Percentiles rank a stretch among this genome's conserved stretches.
Conservation (phyloP, 768 basidiomycete genomes). For the Calocybe gangraenosa region DNA sequence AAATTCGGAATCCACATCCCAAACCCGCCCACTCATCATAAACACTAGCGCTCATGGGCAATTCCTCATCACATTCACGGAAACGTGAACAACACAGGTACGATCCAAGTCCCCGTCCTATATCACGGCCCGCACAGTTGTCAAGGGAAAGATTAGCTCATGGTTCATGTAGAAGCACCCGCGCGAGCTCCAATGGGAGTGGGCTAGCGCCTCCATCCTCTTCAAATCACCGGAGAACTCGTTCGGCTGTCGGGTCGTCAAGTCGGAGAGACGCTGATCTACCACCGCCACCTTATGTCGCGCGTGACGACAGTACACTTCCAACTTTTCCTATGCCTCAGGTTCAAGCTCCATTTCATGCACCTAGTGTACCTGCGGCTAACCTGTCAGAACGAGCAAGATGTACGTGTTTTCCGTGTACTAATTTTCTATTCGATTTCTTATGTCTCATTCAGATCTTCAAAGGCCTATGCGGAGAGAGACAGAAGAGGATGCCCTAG, state of each 20-base stretch:
- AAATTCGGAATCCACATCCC: too few relatives aligned
- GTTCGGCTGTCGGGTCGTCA: background rate
- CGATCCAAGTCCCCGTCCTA: background rate
- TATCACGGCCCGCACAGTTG: background rate
- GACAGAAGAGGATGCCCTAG: constrained; percentile 25
- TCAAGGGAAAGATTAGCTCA: background rate
- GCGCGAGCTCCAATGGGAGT: background rate
- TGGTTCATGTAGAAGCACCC: background rate
- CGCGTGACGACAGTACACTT: background rate
- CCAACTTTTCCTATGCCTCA: background rate
- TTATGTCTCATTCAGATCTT: constrained; percentile 7
- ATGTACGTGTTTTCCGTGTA: background rate
- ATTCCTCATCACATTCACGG: constrained; percentile 1
- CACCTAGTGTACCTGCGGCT: background rate
- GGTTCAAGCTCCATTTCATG: background rate
- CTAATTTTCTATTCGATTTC: background rate
- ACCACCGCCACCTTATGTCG: background rate
- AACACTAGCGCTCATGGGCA: constrained; percentile 1
- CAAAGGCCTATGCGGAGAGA: constrained; percentile 15
- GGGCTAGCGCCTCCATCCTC: background rate
- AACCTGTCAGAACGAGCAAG: background rate
- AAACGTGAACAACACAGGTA: background rate
- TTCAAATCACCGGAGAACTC: background rate
- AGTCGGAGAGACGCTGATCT: background rate
- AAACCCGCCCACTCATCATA: too few relatives aligned